Conservation (phyloP, 441 rosid species). For the Capsella rubella region DNA sequence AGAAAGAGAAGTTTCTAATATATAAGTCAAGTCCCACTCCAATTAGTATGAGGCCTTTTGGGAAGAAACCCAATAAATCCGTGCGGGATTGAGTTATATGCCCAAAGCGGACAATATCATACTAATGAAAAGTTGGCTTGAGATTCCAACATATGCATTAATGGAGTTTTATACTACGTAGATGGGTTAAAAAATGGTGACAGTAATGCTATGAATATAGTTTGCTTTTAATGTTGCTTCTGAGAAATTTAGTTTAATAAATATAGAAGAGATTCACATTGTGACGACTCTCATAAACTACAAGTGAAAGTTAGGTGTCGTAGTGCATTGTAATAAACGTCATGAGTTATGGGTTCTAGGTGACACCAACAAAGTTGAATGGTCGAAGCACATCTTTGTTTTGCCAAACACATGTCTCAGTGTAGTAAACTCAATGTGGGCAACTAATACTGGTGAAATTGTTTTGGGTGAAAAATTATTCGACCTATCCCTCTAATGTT, state of each 20-base stretch:
- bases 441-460: neutral
- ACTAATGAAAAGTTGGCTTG: too few relatives aligned
- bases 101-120: too few relatives aligned
- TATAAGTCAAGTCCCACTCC: too few relatives aligned
- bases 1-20: too few relatives aligned
- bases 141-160: too few relatives aligned
- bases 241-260: slow-evolving; percentile 14
- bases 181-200: neutral
- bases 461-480: neutral
- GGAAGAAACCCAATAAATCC: too few relatives aligned
- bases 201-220: too few relatives aligned
- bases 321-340: too few relatives aligned
- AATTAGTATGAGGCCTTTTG: too few relatives aligned
- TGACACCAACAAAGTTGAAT: neutral
- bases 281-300: neutral
- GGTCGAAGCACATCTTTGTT: neutral
- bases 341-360: slow-evolving; percentile 4
- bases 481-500: neutral
- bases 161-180: neutral
- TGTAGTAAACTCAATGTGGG: neutral
- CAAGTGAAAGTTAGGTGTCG: too few relatives aligned
- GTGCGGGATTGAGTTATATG: too few relatives aligned
- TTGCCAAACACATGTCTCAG: neutral
- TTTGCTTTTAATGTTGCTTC: slow-evolving; percentile 28
- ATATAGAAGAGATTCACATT: neutral